phyloP scores from a whole-genome alignment of 129 eudicot genomes.

The Centrapalus pauciflorus region DNA sequence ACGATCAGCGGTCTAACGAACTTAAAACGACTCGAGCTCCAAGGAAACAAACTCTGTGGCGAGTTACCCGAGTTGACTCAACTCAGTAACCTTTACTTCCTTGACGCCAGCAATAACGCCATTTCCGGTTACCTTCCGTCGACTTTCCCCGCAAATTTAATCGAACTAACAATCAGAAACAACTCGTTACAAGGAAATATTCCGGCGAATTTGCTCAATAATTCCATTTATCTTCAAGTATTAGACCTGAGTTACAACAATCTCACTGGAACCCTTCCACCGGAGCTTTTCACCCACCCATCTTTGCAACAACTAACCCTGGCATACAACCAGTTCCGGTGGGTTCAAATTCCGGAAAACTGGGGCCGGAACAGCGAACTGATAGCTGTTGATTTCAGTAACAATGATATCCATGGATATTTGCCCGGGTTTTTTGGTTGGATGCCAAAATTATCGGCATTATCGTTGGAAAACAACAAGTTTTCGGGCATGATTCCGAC shows the following conservation, averaged over 20 bases:
- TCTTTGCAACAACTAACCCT: constrained; percentile 57
- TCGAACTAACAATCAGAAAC: constrained; percentile 52
- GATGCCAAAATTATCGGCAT: constrained; percentile 67
- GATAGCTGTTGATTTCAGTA: constrained; percentile 67
- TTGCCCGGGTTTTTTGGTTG: constrained; percentile 78
- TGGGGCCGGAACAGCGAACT: constrained; percentile 42
- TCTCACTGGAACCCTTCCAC: constrained; percentile 59
- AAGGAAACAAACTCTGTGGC: constrained; percentile 56
- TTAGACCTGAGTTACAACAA: constrained; percentile 78
- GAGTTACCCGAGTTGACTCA: constrained; percentile 67
- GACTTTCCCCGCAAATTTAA: constrained; percentile 31
- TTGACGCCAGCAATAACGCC: constrained; percentile 62
- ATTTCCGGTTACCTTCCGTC: constrained; percentile 56
- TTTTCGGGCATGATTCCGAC: constrained; percentile 77
- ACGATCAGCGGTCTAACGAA: constrained; percentile 40
- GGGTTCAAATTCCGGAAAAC: constrained; percentile 36
- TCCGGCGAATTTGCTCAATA: constrained; percentile 18
- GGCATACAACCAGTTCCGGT: constrained; percentile 46
- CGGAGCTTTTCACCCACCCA: constrained; percentile 71
- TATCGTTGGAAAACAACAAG: constrained; percentile 66
- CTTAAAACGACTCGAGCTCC: constrained; percentile 65
- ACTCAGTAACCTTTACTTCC: constrained; percentile 38
- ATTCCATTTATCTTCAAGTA: constrained; percentile 48
- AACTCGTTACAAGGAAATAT: constrained; percentile 55
- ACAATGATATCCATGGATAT: constrained; percentile 60